phyloP scores from a whole-genome alignment of 306 rosid genomes.

The Erythrophleum fordii region DNA sequence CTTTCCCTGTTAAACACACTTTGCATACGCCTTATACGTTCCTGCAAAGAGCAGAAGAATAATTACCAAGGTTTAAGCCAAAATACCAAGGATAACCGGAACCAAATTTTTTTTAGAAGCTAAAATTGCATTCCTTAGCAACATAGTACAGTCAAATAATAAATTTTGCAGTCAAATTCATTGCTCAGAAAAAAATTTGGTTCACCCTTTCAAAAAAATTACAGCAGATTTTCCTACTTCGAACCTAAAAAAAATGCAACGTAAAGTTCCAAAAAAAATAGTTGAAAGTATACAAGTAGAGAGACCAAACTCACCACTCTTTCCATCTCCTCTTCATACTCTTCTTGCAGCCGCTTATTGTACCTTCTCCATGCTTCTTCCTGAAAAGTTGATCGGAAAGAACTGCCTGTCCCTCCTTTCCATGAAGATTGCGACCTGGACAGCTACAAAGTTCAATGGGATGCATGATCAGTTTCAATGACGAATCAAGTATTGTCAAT shows the following conservation, averaged over 20 bases:
- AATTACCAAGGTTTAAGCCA: conserved; percentile 23
- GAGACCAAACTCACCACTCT: conserved; percentile 75
- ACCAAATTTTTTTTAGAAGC: conserved; percentile 13
- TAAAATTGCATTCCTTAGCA: conserved; percentile 15
- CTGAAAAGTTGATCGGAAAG: conserved; percentile 74
- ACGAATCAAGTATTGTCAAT: too few relatives aligned
- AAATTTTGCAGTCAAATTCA: conserved; percentile 28
- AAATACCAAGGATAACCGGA: conserved; percentile 20
- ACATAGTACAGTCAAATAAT: conserved; percentile 1
- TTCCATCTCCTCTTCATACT: conserved; percentile 96
- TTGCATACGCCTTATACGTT: conserved; percentile 98
- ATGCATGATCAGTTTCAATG: conserved; percentile 45
- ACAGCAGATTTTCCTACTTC: conserved; percentile 8
- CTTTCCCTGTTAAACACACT: conserved; percentile 98
- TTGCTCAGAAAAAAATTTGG: conserved; percentile 1
- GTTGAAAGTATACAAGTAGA: background rate
- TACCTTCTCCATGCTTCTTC: conserved; percentile 91
- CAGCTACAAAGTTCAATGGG: conserved; percentile 58
- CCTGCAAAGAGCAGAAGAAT: conserved; percentile 55
- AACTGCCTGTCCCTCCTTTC: conserved; percentile 61
- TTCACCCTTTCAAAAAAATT: background rate
- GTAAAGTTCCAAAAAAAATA: background rate
- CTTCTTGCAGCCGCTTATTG: conserved; percentile 88
- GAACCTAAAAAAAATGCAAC: conserved; percentile 24
- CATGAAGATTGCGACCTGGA: conserved; percentile 62